phyloP scores from a whole-genome alignment of 352 stramenopile genomes.

The Phytopythium vexans region DNA sequence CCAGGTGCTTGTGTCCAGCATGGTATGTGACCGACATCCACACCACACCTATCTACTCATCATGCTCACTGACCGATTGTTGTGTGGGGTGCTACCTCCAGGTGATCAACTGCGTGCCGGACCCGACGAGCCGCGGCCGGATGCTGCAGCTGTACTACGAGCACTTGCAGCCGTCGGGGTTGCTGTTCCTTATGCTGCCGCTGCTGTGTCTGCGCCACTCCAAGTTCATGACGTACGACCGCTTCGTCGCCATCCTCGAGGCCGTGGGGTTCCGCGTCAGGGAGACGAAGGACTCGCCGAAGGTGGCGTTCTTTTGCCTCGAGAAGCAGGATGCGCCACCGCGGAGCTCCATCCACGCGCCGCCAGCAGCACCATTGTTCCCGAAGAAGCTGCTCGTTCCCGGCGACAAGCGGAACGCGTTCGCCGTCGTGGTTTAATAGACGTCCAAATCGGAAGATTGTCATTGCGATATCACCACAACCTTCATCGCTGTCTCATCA shows the following conservation, averaged over 20 bases:
- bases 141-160: slow-evolving; percentile 69
- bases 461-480: too few species aligned
- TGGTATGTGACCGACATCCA: slow-evolving; percentile 38
- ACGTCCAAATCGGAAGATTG: too few species aligned
- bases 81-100: too few species aligned
- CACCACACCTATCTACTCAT: not conserved
- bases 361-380: slow-evolving; percentile 18
- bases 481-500: too few species aligned
- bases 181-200: slow-evolving; percentile 77
- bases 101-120: slow-evolving; percentile 97
- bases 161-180: slow-evolving; percentile 46
- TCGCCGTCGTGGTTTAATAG: slow-evolving; percentile 66
- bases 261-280: slow-evolving; percentile 63
- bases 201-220: slow-evolving; percentile 74
- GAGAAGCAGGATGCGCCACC: slow-evolving; percentile 34
- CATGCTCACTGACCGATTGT: too few species aligned
- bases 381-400: slow-evolving; percentile 42
- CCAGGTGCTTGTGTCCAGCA: slow-evolving; percentile 92
- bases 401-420: slow-evolving; percentile 63
- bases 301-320: slow-evolving; percentile 81
- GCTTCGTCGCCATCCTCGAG: slow-evolving; percentile 65
- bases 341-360: slow-evolving; percentile 9
- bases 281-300: slow-evolving; percentile 76
- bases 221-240: slow-evolving; percentile 69
- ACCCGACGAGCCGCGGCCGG: slow-evolving; percentile 67